Evolutionary conservation across 1,284 basidiomycete genomes (phyloP).

Genomic region (Rhodotorula sp.): DNA sequence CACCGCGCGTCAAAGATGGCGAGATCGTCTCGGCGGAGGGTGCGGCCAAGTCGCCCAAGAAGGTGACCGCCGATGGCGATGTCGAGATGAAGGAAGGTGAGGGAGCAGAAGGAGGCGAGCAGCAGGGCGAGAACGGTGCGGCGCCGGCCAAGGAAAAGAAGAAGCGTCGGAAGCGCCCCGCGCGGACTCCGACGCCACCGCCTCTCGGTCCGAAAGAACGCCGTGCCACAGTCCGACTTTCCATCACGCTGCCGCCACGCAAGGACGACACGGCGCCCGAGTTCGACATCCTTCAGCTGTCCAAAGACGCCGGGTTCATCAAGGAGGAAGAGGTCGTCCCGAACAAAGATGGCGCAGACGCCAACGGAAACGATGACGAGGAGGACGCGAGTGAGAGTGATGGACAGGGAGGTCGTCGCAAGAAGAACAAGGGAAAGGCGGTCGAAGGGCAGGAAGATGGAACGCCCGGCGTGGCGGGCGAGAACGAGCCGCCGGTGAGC

Average conservation of each 20-base stretch:
- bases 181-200: constrained; percentile 18
- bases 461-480: constrained; percentile 52
- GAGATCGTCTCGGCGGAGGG: constrained; percentile 13
- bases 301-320: constrained; percentile 58
- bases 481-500: constrained; percentile 26
- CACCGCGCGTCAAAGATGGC: constrained; percentile 19
- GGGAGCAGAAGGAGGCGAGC: not conserved
- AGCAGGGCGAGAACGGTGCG: not conserved
- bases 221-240: constrained; percentile 54
- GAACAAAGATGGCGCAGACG: constrained; percentile 56
- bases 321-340: constrained; percentile 12
- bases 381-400: constrained; percentile 53
- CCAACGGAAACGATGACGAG: constrained; percentile 49
- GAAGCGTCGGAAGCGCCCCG: constrained; percentile 10
- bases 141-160: constrained; percentile 19
- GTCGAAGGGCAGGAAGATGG: constrained; percentile 43
- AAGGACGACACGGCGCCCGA: constrained; percentile 58
- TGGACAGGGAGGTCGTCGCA: constrained; percentile 54
- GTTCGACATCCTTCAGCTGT: constrained; percentile 62
- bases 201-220: constrained; percentile 17
- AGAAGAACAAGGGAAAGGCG: constrained; percentile 47
- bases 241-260: constrained; percentile 65
- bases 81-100: constrained; percentile 9
- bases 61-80: not conserved
- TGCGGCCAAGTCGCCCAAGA: constrained; percentile 12